These are phyloP conservation scores for Cyclotella atomus DNA, from an alignment of 108 stramenopile genomes.

Conservation along the genomic window DNA sequence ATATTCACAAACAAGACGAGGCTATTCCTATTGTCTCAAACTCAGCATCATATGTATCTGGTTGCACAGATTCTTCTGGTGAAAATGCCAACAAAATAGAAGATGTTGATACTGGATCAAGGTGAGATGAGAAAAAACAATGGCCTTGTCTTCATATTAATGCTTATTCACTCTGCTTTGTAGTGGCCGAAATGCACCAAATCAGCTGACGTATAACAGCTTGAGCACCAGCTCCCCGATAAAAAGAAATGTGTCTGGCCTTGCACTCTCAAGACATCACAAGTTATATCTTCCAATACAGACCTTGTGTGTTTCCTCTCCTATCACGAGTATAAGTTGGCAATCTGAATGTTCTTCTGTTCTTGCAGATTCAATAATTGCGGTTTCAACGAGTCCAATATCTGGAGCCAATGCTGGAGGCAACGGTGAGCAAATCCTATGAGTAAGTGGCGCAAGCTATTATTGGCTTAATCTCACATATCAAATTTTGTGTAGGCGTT, in stretches of 20 bases:
- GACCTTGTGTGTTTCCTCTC: conserved; percentile 61
- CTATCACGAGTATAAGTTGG: conserved; percentile 80
- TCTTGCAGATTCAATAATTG: conserved; percentile 72
- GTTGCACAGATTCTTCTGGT: conserved; percentile 50
- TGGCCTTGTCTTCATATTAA: neutral
- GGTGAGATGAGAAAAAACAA: conserved; percentile 8
- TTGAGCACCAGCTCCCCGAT: conserved; percentile 22
- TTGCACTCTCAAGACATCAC: conserved; percentile 23
- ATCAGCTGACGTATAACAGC: conserved; percentile 12
- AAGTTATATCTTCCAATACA: conserved; percentile 48
- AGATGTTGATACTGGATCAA: neutral
- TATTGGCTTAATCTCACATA: neutral
- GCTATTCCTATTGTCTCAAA: conserved; percentile 41
- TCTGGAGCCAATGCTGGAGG: conserved; percentile 77
- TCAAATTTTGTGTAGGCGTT: neutral
- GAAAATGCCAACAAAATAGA: conserved; percentile 17
- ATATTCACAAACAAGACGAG: conserved; percentile 46
- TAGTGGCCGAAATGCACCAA: conserved; percentile 1
- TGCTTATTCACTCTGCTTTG: neutral
- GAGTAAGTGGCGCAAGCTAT: neutral
- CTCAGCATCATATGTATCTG: conserved; percentile 52
- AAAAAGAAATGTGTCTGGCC: conserved; percentile 30
- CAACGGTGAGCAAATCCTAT: conserved; percentile 38
- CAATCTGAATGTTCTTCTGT: conserved; percentile 56
- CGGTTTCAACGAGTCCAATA: conserved; percentile 82